Percentiles rank a stretch among this genome's conserved stretches.
Conservation (phyloP, 257 asterid genomes). For the Marsdenia floribunda region DNA sequence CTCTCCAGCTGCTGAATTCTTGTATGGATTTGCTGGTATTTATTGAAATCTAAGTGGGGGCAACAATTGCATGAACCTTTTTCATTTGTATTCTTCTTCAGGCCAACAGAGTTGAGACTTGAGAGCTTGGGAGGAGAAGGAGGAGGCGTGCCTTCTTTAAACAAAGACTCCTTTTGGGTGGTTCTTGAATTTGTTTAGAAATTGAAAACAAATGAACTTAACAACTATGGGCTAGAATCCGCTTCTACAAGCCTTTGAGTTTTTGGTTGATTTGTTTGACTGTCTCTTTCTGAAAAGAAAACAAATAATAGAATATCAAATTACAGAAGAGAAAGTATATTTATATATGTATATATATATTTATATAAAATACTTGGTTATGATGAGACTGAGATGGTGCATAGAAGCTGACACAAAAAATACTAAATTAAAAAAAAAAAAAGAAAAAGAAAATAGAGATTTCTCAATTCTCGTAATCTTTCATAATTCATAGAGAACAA, state of each 20-base stretch:
- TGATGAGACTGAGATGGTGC: neutral
- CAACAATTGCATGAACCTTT: neutral
- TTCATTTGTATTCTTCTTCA: neutral
- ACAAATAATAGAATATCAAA: neutral
- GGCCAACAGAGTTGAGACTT: slow-evolving; percentile 5
- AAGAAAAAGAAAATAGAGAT: neutral
- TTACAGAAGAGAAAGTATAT: neutral
- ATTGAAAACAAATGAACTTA: neutral
- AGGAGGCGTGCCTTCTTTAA: neutral
- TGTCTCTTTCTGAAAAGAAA: neutral
- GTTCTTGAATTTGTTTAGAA: neutral
- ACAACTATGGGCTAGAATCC: neutral
- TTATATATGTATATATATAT: too few species aligned
- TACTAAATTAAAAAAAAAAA: neutral
- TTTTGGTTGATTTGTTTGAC: slow-evolving; percentile 1
- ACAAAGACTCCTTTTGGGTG: neutral
- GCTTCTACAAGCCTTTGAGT: neutral
- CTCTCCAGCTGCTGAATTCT: neutral
- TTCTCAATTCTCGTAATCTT: neutral
- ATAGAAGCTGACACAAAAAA: neutral
- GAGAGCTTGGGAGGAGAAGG: neutral
- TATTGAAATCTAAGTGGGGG: neutral
- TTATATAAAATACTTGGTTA: neutral
- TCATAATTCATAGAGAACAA: neutral
- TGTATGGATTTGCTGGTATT: neutral